Percentiles rank a stretch among this genome's conserved stretches.
These are phyloP conservation scores for Scytalidium lignicola DNA, from an alignment of 2,329 filamentous ascomycete species.

Conservation along the genomic window DNA sequence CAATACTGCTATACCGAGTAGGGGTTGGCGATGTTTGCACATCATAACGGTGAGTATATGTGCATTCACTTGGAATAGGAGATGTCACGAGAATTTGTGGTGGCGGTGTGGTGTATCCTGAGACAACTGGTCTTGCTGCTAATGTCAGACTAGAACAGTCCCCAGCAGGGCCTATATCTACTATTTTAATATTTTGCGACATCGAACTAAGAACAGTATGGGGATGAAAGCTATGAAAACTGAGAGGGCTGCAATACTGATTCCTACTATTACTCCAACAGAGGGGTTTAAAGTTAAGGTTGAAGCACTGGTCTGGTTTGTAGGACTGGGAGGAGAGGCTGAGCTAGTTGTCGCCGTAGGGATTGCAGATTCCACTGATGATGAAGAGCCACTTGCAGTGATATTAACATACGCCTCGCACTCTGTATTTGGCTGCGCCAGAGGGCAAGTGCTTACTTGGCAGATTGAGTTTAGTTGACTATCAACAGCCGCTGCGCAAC, in stretches of 20 bases:
- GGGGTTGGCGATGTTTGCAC: too few species aligned
- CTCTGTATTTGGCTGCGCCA: conserved; percentile 21
- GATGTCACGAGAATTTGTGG: too few species aligned
- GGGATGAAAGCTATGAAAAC: conserved; percentile 14
- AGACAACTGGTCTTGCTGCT: too few species aligned
- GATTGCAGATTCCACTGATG: too few species aligned
- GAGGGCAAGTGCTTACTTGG: conserved; percentile 22
- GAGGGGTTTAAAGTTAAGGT: background rate
- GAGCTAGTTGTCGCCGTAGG: too few species aligned
- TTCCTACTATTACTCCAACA: conserved; percentile 19
- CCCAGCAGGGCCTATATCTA: too few species aligned
- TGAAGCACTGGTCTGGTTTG: background rate
- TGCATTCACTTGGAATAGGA: too few species aligned
- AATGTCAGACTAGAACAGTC: too few species aligned
- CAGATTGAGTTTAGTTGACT: conserved; percentile 24
- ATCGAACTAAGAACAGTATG: background rate
- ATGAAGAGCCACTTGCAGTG: conserved; percentile 12
- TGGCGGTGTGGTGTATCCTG: too few species aligned
- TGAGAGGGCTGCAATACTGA: conserved; percentile 19
- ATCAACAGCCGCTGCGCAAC: conserved; percentile 19
- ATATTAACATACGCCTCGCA: conserved; percentile 24
- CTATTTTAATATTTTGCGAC: background rate
- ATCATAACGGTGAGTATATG: too few species aligned
- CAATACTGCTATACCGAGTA: too few species aligned
- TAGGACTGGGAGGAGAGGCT: background rate